Conservation (phyloP, 2,329 filamentous ascomycete species). For the Alternaria infectoria region DNA sequence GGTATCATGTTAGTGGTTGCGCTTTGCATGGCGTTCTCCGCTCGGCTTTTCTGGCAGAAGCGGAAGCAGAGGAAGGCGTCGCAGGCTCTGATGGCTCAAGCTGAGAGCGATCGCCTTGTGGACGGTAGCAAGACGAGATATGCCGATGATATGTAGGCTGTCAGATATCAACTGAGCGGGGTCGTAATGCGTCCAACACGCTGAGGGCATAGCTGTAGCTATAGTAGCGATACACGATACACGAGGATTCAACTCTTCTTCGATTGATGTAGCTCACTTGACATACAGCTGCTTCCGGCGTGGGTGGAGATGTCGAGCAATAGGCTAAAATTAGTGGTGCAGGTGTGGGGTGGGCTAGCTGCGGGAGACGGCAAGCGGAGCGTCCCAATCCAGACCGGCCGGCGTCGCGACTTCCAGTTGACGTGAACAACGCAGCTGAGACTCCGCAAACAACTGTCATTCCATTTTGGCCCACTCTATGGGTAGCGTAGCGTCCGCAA, state of each 20-base stretch:
- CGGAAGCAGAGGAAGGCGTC: not conserved
- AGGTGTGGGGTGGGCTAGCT: conserved; percentile 5
- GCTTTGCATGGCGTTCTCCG: not conserved
- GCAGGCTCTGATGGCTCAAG: not conserved
- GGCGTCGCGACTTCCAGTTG: conserved; percentile 2
- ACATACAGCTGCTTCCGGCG: not conserved
- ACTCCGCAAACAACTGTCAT: conserved; percentile 5
- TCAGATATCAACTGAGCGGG: not conserved
- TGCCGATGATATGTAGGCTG: not conserved
- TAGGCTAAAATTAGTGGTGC: conserved; percentile 2
- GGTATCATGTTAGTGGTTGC: not conserved
- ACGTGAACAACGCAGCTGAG: not conserved
- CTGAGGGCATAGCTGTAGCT: not conserved
- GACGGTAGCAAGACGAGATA: not conserved
- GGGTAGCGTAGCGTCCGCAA: not conserved
- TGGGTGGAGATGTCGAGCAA: not conserved
- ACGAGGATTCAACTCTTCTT: not conserved
- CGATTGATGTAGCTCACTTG: not conserved
- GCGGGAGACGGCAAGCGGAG: conserved; percentile 14
- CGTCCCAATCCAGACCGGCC: conserved; percentile 5
- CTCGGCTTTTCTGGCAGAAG: not conserved
- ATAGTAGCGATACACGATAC: not conserved
- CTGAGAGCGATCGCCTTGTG: not conserved
- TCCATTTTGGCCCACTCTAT: not conserved
- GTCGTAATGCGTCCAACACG: not conserved